Evolutionary conservation across 805 yeast genomes (phyloP).

Genomic region (Barnettozyma sp.): DNA sequence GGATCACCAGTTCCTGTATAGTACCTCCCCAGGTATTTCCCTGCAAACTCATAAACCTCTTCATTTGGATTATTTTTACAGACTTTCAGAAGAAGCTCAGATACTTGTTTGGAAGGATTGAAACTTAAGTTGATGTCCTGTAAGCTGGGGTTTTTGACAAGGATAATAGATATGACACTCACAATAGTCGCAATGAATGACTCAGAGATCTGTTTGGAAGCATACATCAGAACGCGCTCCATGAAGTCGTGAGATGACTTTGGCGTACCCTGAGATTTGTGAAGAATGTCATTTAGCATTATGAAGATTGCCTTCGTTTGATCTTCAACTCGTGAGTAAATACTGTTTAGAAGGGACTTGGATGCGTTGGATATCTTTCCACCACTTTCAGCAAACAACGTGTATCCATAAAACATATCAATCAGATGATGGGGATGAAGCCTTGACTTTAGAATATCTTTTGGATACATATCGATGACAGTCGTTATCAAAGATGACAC

Average conservation of each 20-base stretch:
- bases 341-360: neutral
- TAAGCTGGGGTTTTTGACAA: constrained; percentile 8
- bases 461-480: constrained; percentile 13
- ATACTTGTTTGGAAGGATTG: constrained; percentile 11
- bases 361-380: neutral
- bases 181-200: constrained; percentile 4
- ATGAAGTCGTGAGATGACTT: constrained; percentile 7
- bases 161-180: constrained; percentile 12
- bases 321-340: constrained; percentile 1
- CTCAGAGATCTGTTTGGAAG: constrained; percentile 5
- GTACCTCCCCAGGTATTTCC: constrained; percentile 19
- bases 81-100: constrained; percentile 11
- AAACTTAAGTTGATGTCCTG: constrained; percentile 7
- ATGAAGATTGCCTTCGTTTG: constrained; percentile 14
- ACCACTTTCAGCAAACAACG: constrained; percentile 6
- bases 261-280: too few relatives aligned
- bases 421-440: constrained; percentile 16
- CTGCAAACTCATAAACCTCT: constrained; percentile 13
- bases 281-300: constrained; percentile 9
- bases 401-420: constrained; percentile 17
- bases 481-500: constrained; percentile 23
- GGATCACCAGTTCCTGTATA: constrained; percentile 19
- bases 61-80: neutral
- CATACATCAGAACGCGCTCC: constrained; percentile 9
- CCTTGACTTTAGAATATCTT: constrained; percentile 1